Base-by-base conservation (phyloP, 75 land plant species). In the Cupressus sempervirens region DNA sequence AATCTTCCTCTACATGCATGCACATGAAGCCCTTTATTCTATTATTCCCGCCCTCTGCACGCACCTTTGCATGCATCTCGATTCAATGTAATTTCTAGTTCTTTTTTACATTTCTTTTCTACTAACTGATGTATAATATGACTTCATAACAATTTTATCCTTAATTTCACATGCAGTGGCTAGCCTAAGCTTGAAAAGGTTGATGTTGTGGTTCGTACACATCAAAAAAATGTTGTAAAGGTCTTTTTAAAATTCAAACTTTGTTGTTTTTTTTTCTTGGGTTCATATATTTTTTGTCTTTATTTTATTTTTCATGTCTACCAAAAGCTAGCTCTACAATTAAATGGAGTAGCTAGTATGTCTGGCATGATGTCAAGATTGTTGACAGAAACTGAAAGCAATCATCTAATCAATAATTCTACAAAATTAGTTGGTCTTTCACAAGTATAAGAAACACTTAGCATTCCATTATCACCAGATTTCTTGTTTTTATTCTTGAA, bases 181-280 rank as follows among this genome's bases (percentile, higher is more conserved):
- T 96, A 97, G 86, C 92, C 99, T 12, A 95, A 92, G 88, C 93
- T 94, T 58, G 99, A 95, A 87, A 96, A 95, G 77, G 97, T 93
- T 88, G 92, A 86, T 89, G 91, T 97, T 35, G 68, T 97, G 72
- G 86, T 90, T 53, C 98, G 94, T 74, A 96, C 98, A 26, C 98
- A 94, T 83, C 96, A 94, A 85, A 95, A 97, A 77, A 91, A 94
- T 79, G 97, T 96, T 18, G 82, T 97, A 46, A 96, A 97, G 99
- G 99, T 97, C 83, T 35, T 6, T 83, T 18, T 16, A 26, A 81
- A 7, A n/a, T 32, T 45, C 43, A 81, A 81, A 12, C 1, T 81
- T 81, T 81, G 82, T 13, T 81, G 46, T n/a, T n/a, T 4, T 46
- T 81, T 3, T 14, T 81, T 12, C 52, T 81, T 23, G 52, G 82